Evolutionary conservation across 208 protist genomes (phyloP).

Genomic region (Kentomonas sorsogonicus): DNA sequence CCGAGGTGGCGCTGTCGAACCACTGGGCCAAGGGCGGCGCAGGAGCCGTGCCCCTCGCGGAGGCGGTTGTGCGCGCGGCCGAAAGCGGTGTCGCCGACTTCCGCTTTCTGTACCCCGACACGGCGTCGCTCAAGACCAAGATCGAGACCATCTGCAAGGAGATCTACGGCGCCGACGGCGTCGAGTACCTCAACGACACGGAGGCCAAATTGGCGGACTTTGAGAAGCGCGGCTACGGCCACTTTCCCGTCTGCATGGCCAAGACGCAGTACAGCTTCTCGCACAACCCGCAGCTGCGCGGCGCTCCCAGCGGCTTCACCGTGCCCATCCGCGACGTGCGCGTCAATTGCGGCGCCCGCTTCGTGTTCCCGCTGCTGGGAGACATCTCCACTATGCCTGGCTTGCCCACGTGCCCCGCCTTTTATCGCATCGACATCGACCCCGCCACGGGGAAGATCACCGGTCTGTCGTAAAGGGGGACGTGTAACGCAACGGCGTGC

Average conservation of each 20-base stretch:
- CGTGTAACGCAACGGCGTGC: no score
- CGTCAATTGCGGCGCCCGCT: slow-evolving; percentile 91
- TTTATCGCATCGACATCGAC: slow-evolving; percentile 96
- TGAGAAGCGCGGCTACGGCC: slow-evolving; percentile 69
- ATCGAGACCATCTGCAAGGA: slow-evolving; percentile 95
- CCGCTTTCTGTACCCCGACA: slow-evolving; percentile 89
- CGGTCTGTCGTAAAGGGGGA: slow-evolving; percentile 95
- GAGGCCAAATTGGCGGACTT: slow-evolving; percentile 87
- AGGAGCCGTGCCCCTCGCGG: slow-evolving; percentile 85
- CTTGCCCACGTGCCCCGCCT: slow-evolving; percentile 93
- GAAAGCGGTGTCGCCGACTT: slow-evolving; percentile 68
- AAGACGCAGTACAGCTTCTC: slow-evolving; percentile 98
- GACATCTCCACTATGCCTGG: slow-evolving; percentile 94
- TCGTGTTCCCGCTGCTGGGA: slow-evolving; percentile 94
- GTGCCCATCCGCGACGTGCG: slow-evolving; percentile 93
- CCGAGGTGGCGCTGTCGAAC: slow-evolving; percentile 84
- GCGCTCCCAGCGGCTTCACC: slow-evolving; percentile 83
- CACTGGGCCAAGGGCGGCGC: slow-evolving; percentile 92
- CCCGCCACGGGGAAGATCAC: slow-evolving; percentile 81
- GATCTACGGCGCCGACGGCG: slow-evolving; percentile 93
- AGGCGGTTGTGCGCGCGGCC: slow-evolving; percentile 78
- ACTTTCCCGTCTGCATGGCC: slow-evolving; percentile 95
- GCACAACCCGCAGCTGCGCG: slow-evolving; percentile 86
- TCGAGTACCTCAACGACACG: slow-evolving; percentile 85
- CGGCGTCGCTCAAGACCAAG: slow-evolving; percentile 91